Evolutionary conservation across 805 yeast genomes (phyloP).

Genomic region (Pichia insulana): DNA sequence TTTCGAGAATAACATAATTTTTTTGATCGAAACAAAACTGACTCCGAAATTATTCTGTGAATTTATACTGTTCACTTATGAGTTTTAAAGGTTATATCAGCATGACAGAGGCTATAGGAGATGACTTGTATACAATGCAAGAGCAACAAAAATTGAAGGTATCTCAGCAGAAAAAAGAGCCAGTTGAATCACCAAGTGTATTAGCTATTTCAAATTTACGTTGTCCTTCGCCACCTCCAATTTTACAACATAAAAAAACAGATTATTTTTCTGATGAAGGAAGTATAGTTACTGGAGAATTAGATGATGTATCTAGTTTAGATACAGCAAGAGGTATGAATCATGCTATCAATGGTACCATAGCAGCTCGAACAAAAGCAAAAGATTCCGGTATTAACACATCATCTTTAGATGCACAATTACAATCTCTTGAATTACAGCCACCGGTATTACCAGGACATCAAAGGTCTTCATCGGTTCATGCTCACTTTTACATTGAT

Average conservation of each 20-base stretch:
- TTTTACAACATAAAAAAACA: conserved; percentile 27
- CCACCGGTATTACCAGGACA: conserved; percentile 22
- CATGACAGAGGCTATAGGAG: no score
- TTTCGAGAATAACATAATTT: no score
- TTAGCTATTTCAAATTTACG: conserved; percentile 50
- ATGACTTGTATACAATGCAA: no score
- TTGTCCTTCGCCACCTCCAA: conserved; percentile 72
- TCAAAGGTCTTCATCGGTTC: conserved; percentile 54
- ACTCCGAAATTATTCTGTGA: no score
- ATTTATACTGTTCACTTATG: no score
- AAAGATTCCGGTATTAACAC: conserved; percentile 9
- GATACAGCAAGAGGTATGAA: conserved; percentile 23
- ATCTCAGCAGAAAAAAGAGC: conserved; percentile 6
- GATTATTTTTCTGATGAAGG: neutral
- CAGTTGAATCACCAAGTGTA: conserved; percentile 38
- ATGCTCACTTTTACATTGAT: conserved; percentile 70
- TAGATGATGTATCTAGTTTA: neutral
- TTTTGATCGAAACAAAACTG: no score
- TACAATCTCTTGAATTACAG: neutral
- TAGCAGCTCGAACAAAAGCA: conserved; percentile 28
- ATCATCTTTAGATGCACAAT: conserved; percentile 4
- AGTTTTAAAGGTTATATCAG: no score
- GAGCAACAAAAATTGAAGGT: neutral
- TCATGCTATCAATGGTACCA: conserved; percentile 32
- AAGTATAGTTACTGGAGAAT: neutral